Evolutionary conservation across 1,139 yeast genomes (phyloP).

Genomic region (Debaryomyces coudertii): DNA sequence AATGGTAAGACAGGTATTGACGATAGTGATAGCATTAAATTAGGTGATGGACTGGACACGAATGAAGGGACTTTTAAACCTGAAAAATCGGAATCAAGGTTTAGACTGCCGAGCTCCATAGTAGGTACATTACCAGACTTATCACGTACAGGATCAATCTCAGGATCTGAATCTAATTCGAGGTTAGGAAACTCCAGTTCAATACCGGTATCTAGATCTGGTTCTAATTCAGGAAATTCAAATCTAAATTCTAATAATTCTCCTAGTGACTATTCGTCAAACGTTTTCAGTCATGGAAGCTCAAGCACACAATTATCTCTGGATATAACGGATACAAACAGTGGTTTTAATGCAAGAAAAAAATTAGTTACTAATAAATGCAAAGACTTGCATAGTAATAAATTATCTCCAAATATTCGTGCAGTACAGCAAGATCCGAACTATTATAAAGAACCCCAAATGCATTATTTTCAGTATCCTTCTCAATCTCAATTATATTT

Average conservation of each 20-base stretch:
- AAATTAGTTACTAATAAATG: not conserved
- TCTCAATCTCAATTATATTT: constrained; percentile 26
- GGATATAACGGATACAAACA: constrained; percentile 15
- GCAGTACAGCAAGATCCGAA: constrained; percentile 7
- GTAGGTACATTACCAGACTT: not conserved
- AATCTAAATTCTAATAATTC: constrained; percentile 10
- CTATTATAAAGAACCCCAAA: constrained; percentile 12
- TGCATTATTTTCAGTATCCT: constrained; percentile 30
- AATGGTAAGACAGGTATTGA: not conserved
- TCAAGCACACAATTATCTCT: constrained; percentile 14
- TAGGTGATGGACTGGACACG: not conserved
- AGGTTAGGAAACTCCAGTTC: not conserved
- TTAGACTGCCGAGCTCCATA: not conserved
- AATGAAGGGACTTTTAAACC: not conserved
- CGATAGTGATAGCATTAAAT: not conserved
- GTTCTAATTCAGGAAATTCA: not conserved
- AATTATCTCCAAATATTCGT: constrained; percentile 18
- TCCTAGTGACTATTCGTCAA: constrained; percentile 10
- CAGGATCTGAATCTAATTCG: constrained; percentile 11
- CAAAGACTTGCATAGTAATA: constrained; percentile 15
- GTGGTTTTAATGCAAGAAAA: constrained; percentile 13
- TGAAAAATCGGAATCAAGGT: not conserved
- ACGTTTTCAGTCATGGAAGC: constrained; percentile 13
- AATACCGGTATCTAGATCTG: not conserved
- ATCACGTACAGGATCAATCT: constrained; percentile 3